Percentiles rank a stretch among this genome's conserved stretches.
phyloP scores from a whole-genome alignment of 257 asterid species.

The Plantago ovata region DNA sequence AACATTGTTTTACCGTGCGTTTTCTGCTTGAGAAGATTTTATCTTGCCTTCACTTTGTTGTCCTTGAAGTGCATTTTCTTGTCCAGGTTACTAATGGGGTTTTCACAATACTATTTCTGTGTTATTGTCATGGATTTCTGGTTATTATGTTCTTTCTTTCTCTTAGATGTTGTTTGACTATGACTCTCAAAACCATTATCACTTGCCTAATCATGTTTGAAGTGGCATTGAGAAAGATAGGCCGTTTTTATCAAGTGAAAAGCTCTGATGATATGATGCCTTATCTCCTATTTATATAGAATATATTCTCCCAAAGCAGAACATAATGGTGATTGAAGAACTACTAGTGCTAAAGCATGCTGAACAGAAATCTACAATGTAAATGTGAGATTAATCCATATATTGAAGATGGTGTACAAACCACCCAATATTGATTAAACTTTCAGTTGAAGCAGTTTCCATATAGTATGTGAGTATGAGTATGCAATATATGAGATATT shows the following conservation, averaged over 20 bases:
- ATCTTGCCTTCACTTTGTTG: no score
- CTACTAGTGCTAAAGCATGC: background rate
- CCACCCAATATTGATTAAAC: no score
- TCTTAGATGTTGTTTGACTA: background rate
- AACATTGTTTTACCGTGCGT: no score
- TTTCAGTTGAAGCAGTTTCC: no score
- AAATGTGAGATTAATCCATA: no score
- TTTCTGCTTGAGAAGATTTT: no score
- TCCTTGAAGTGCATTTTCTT: background rate
- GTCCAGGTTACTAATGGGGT: no score
- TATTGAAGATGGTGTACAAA: no score
- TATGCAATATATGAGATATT: no score
- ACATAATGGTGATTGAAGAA: conserved; percentile 5
- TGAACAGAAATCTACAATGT: background rate
- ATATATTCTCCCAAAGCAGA: background rate
- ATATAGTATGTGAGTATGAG: no score
- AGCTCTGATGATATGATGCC: background rate
- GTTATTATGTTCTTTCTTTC: conserved; percentile 3
- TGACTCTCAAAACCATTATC: background rate
- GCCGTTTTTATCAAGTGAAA: background rate
- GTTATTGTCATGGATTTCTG: no score
- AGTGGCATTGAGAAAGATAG: conserved; percentile 1
- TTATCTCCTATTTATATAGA: background rate
- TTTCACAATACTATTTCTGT: no score
- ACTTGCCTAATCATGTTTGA: background rate